Percentiles rank a stretch among this genome's conserved stretches.
These are phyloP conservation scores for Neltuma alba DNA, from an alignment of 306 rosid genomes.

Conservation along the genomic window DNA sequence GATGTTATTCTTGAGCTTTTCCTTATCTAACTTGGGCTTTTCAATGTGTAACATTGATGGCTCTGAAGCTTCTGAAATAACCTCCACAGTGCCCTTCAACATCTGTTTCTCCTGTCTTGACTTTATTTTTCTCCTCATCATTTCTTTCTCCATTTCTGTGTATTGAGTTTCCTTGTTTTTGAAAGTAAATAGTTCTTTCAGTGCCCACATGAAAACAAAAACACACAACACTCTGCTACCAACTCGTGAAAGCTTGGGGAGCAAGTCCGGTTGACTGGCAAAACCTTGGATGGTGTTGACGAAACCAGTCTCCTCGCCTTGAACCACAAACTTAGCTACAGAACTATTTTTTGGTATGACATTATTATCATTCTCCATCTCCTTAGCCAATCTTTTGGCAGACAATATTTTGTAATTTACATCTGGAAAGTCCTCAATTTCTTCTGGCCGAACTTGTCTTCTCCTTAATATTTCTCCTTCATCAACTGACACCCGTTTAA, in stretches of 20 bases:
- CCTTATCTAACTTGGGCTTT: constrained; percentile 75
- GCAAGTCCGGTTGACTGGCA: constrained; percentile 45
- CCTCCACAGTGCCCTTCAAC: constrained; percentile 61
- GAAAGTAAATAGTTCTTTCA: constrained; percentile 61
- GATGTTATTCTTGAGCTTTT: constrained; percentile 61
- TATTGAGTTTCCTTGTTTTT: constrained; percentile 56
- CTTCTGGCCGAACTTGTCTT: constrained; percentile 47
- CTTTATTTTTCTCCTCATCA: constrained; percentile 88
- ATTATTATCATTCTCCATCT: constrained; percentile 73
- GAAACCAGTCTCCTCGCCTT: constrained; percentile 60
- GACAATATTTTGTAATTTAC: constrained; percentile 52
- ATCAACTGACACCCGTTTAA: constrained; percentile 61
- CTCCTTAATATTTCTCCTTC: constrained; percentile 75
- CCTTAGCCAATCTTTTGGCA: constrained; percentile 67
- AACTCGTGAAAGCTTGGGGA: constrained; percentile 52
- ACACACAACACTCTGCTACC: constrained; percentile 63
- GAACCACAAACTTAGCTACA: constrained; percentile 71
- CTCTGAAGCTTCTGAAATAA: constrained; percentile 53
- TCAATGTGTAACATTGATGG: constrained; percentile 31
- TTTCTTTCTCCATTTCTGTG: constrained; percentile 67
- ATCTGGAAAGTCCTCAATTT: constrained; percentile 49
- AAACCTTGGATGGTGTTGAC: constrained; percentile 51
- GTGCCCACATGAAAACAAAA: constrained; percentile 61
- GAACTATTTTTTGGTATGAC: constrained; percentile 83
- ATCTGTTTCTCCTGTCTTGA: constrained; percentile 73